phyloP scores from a whole-genome alignment of 1,139 yeast genomes.

The Yamadazyma pseudoaaseri region DNA sequence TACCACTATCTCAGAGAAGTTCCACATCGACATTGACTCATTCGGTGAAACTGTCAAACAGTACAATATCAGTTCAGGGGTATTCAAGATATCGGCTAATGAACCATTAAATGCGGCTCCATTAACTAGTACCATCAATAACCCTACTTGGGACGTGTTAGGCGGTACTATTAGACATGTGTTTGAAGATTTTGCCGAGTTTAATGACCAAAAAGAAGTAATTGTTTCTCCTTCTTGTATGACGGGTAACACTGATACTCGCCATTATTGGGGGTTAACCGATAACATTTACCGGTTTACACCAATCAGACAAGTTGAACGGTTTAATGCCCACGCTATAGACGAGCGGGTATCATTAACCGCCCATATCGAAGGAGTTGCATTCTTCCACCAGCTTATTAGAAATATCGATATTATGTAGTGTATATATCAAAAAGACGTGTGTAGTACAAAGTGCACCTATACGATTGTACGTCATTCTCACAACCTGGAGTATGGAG shows the following conservation, averaged over 20 bases:
- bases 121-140: constrained; percentile 43
- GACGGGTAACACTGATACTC: constrained; percentile 40
- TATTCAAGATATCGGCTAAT: constrained; percentile 34
- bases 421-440: no score
- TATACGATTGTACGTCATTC: no score
- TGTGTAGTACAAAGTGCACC: no score
- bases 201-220: constrained; percentile 12
- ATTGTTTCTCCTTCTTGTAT: constrained; percentile 31
- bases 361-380: no score
- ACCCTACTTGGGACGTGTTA: constrained; percentile 46
- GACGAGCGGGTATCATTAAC: no score
- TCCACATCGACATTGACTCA: constrained; percentile 34
- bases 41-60: constrained; percentile 26
- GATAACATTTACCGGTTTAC: no score
- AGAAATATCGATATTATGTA: no score
- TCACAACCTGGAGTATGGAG: no score
- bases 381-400: no score
- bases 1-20: constrained; percentile 25
- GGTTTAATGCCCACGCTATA: no score
- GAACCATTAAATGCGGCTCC: constrained; percentile 56
- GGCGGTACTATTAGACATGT: constrained; percentile 56
- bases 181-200: constrained; percentile 44
- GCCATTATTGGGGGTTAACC: constrained; percentile 34
- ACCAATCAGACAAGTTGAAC: no score
- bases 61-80: constrained; percentile 33